Evolutionary conservation across 2,329 filamentous ascomycete species (phyloP).

Genomic region (Sporothrix sp.): DNA sequence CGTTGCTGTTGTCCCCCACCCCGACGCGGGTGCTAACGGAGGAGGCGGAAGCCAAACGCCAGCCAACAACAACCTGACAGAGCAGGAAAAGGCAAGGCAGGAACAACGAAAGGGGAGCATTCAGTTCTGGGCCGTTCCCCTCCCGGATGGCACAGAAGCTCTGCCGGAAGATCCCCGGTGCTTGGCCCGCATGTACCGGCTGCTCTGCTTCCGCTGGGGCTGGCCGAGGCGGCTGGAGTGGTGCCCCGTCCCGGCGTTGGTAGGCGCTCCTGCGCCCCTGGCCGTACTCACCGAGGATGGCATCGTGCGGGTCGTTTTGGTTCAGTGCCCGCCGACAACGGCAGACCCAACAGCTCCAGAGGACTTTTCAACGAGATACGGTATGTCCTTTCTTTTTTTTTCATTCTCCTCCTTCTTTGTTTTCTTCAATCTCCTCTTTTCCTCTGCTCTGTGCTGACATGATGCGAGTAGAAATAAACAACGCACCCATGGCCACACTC

Average conservation of each 20-base stretch:
- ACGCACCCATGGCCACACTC: constrained; percentile 35
- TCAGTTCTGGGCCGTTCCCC: constrained; percentile 49
- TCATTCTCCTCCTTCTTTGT: background rate
- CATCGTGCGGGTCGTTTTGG: constrained; percentile 38
- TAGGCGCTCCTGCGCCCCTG: constrained; percentile 22
- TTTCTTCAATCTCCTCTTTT: background rate
- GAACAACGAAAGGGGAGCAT: constrained; percentile 35
- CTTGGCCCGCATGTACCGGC: constrained; percentile 32
- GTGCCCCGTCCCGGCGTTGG: constrained; percentile 36
- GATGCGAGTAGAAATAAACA: constrained; percentile 32
- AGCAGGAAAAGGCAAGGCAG: constrained; percentile 18
- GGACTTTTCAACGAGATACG: constrained; percentile 29
- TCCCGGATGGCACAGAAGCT: no score
- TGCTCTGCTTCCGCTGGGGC: constrained; percentile 42
- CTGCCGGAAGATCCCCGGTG: no score
- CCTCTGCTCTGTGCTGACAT: background rate
- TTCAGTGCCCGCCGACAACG: constrained; percentile 22
- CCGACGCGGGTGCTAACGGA: constrained; percentile 37
- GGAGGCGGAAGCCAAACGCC: constrained; percentile 14
- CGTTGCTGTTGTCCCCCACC: constrained; percentile 40
- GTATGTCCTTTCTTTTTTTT: constrained; percentile 25
- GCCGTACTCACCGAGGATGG: constrained; percentile 44
- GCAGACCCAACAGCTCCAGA: no score
- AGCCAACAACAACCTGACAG: background rate
- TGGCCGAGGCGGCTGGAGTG: constrained; percentile 42